These are phyloP conservation scores for Stenogyne calaminthoides DNA, from an alignment of 305 asterid species.

Conservation along the genomic window DNA sequence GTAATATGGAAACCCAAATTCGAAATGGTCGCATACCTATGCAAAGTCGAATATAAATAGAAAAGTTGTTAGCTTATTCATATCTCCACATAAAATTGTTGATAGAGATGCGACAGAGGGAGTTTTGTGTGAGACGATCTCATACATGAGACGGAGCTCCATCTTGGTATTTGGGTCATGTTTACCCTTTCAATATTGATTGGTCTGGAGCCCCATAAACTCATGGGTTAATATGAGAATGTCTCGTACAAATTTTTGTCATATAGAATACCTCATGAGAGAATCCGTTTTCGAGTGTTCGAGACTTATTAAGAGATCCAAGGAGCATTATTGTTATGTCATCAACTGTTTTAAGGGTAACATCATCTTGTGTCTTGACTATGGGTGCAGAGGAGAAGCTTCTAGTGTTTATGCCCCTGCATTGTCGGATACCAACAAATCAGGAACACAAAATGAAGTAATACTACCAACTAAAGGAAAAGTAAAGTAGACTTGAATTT, in stretches of 20 bases:
- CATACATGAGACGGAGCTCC: neutral
- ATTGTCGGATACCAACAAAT: slow-evolving; percentile 16
- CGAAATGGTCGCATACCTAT: slow-evolving; percentile 62
- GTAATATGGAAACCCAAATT: slow-evolving; percentile 74
- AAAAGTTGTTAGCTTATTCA: slow-evolving; percentile 8
- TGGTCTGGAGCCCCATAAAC: neutral
- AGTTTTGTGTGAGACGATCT: neutral
- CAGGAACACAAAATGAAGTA: slow-evolving; percentile 4
- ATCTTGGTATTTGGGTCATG: neutral
- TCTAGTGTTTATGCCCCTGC: slow-evolving; percentile 51
- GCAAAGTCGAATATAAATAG: slow-evolving; percentile 5
- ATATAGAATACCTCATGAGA: slow-evolving; percentile 50
- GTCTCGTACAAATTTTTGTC: neutral
- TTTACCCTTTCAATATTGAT: neutral
- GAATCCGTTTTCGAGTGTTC: slow-evolving; percentile 66
- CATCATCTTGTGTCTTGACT: slow-evolving; percentile 55
- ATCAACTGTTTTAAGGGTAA: slow-evolving; percentile 61
- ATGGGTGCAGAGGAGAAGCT: slow-evolving; percentile 62
- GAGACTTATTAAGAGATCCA: slow-evolving; percentile 56
- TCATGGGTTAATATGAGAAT: neutral
- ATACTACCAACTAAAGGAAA: neutral
- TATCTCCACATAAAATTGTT: neutral
- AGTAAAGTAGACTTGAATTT: neutral
- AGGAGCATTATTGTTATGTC: slow-evolving; percentile 55
- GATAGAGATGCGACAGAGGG: neutral